Evolutionary conservation across 805 yeast genomes (phyloP).

Genomic region (Wickerhamiella sergipiensis): DNA sequence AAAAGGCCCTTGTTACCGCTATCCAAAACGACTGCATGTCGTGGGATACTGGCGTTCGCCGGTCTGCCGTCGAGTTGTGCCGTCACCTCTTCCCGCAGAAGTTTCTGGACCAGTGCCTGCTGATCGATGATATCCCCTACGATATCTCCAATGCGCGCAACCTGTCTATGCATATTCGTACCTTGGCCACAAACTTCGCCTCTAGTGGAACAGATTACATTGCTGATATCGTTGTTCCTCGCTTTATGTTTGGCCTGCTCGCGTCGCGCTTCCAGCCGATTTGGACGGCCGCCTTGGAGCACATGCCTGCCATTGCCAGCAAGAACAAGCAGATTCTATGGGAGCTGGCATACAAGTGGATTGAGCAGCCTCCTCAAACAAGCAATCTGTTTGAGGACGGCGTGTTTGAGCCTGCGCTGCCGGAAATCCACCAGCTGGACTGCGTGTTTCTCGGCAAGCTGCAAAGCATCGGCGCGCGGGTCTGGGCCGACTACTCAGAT

Average conservation of each 20-base stretch:
- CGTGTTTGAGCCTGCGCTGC: constrained; percentile 3
- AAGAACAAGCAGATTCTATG: constrained; percentile 35
- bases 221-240: constrained; percentile 27
- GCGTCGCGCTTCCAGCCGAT: constrained; percentile 69
- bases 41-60: constrained; percentile 10
- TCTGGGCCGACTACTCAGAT: constrained; percentile 8
- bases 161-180: constrained; percentile 53
- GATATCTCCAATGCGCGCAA: constrained; percentile 62
- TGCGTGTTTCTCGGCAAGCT: constrained; percentile 10
- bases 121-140: constrained; percentile 62
- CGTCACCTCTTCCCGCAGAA: constrained; percentile 3
- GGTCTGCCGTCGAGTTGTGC: constrained; percentile 9
- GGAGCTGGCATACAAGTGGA: constrained; percentile 31
- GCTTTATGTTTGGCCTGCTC: constrained; percentile 53
- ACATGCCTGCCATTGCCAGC: constrained; percentile 34
- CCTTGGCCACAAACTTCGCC: constrained; percentile 34
- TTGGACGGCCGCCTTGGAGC: constrained; percentile 65
- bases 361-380: constrained; percentile 18
- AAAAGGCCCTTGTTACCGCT: background rate
- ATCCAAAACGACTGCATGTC: constrained; percentile 5
- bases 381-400: constrained; percentile 13
- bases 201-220: constrained; percentile 19
- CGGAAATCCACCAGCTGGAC: constrained; percentile 6
- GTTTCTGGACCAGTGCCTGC: constrained; percentile 34
- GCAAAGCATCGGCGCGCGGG: constrained; percentile 7